phyloP scores from a whole-genome alignment of 2,329 filamentous ascomycete genomes.

The Biscogniauxia marginata region DNA sequence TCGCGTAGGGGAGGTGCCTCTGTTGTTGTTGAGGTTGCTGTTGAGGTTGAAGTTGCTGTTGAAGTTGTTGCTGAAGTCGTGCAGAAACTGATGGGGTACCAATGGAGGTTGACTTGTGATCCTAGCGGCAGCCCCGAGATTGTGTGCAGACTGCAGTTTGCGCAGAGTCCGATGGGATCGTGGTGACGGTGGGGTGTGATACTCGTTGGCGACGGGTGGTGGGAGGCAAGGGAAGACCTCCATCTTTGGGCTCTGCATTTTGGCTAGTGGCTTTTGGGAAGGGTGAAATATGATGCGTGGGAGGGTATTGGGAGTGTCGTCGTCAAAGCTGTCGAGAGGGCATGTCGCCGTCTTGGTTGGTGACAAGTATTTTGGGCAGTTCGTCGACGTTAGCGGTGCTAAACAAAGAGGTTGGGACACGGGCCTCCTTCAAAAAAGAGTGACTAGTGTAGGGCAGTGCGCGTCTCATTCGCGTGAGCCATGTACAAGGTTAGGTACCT shows the following conservation, averaged over 20 bases:
- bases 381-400: background rate
- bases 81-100: conserved; percentile 52
- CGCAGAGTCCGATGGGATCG: conserved; percentile 67
- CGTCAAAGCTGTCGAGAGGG: background rate
- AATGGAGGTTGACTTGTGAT: conserved; percentile 41
- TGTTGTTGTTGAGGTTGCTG: conserved; percentile 52
- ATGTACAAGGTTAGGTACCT: too few relatives aligned
- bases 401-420: background rate
- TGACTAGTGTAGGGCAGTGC: background rate
- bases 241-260: conserved; percentile 31
- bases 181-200: conserved; percentile 58
- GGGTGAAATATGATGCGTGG: conserved; percentile 1
- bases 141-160: conserved; percentile 74
- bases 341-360: background rate
- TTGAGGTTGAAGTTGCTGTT: conserved; percentile 37
- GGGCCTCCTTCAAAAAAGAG: background rate
- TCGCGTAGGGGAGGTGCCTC: conserved; percentile 35
- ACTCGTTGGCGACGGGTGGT: conserved; percentile 41
- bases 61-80: conserved; percentile 61
- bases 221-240: conserved; percentile 26
- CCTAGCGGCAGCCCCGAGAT: conserved; percentile 54
- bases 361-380: too few relatives aligned
- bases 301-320: background rate
- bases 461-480: background rate
- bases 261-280: conserved; percentile 1